Conservation (phyloP, 2,329 filamentous ascomycete species). For the Colletotrichum sp. region DNA sequence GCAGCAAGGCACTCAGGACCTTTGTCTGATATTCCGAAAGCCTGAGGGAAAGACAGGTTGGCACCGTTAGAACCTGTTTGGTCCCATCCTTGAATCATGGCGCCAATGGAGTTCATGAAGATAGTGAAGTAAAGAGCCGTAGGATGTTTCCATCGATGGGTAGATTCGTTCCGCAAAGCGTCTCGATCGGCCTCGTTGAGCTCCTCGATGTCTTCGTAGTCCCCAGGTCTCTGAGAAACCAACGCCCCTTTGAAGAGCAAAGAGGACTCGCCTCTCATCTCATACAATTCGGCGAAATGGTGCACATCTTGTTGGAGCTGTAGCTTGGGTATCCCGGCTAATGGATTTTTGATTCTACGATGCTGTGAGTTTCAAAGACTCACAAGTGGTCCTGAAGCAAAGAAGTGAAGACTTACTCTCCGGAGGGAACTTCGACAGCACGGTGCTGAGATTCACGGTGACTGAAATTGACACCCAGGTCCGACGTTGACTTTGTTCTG, state of each 20-base stretch:
- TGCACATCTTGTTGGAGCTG: conserved; percentile 59
- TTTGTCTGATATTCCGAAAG: conserved; percentile 53
- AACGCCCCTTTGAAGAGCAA: conserved; percentile 45
- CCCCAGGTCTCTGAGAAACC: conserved; percentile 56
- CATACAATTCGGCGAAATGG: conserved; percentile 52
- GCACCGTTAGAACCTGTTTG: conserved; percentile 52
- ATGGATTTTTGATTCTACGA: background rate
- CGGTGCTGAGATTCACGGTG: background rate
- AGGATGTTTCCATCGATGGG: conserved; percentile 55
- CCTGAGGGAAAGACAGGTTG: conserved; percentile 50
- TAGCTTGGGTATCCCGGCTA: conserved; percentile 53
- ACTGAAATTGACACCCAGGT: background rate
- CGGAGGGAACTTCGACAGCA: background rate
- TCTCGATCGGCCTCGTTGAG: conserved; percentile 47
- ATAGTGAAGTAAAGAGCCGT: conserved; percentile 53
- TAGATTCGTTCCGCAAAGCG: conserved; percentile 45
- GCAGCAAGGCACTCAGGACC: conserved; percentile 26
- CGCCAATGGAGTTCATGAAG: conserved; percentile 56
- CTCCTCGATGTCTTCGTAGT: conserved; percentile 51
- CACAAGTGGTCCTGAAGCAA: background rate
- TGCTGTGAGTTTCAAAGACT: background rate
- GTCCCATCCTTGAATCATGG: conserved; percentile 59
- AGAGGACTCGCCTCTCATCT: conserved; percentile 48
- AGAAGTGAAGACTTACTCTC: background rate
- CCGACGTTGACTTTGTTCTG: background rate